Conservation (phyloP, 2,329 filamentous ascomycete species). For the Incumbomyces delicatus region DNA sequence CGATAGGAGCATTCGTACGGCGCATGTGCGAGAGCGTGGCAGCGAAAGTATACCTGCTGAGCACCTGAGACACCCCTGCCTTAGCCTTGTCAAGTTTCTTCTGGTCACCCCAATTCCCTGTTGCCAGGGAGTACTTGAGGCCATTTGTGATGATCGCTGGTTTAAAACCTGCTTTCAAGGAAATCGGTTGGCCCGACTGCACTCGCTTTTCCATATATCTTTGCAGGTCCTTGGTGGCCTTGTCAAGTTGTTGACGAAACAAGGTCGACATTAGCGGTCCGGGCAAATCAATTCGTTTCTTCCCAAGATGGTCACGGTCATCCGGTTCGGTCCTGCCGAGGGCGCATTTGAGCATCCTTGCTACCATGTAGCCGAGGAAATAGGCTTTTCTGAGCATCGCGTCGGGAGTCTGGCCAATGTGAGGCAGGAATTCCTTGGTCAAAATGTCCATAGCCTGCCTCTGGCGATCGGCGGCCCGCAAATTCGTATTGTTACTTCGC, state of each 20-base stretch:
- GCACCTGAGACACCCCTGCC: slow-evolving; percentile 92
- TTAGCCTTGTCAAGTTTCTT: slow-evolving; percentile 95
- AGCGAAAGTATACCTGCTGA: slow-evolving; percentile 95
- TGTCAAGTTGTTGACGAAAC: slow-evolving; percentile 83
- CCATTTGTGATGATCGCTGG: slow-evolving; percentile 84
- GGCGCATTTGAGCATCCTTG: slow-evolving; percentile 86
- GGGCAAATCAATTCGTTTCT: slow-evolving; percentile 93
- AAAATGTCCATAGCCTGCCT: slow-evolving; percentile 88
- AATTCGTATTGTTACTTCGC: slow-evolving; percentile 63
- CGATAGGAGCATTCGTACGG: slow-evolving; percentile 94
- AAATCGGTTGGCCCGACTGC: slow-evolving; percentile 80
- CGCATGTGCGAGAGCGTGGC: slow-evolving; percentile 95
- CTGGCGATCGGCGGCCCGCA: slow-evolving; percentile 73
- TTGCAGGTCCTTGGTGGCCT: slow-evolving; percentile 83
- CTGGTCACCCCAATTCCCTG: slow-evolving; percentile 98
- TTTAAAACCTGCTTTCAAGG: slow-evolving; percentile 83
- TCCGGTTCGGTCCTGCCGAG: slow-evolving; percentile 88
- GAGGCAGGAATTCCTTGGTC: slow-evolving; percentile 91
- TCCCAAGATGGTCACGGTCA: slow-evolving; percentile 97
- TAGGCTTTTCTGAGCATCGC: slow-evolving; percentile 95
- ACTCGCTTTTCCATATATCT: slow-evolving; percentile 88
- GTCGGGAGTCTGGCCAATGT: slow-evolving; percentile 90
- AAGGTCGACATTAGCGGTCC: slow-evolving; percentile 92
- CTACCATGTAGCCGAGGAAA: slow-evolving; percentile 98
- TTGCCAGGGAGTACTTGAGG: slow-evolving; percentile 91